phyloP scores from a whole-genome alignment of 176 grass and related monocot species.

The Aegilops umbellulata region DNA sequence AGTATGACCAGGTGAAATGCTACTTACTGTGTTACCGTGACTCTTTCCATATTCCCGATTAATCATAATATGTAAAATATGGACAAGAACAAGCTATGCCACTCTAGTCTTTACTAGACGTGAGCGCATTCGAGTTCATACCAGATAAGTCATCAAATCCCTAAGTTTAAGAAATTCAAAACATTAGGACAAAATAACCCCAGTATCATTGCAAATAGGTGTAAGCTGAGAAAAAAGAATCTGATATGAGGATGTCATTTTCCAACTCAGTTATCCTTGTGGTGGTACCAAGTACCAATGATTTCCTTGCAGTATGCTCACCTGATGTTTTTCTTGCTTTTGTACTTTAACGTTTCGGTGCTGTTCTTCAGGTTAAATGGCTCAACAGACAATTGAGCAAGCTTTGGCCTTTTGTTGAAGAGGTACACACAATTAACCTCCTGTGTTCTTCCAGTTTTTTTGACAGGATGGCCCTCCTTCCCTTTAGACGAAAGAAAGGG shows the following conservation, averaged over 20 bases:
- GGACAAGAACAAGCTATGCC: no score
- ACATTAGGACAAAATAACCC: not conserved
- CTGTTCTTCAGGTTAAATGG: slow-evolving; percentile 86
- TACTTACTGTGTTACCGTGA: not conserved
- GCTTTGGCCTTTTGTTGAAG: slow-evolving; percentile 92
- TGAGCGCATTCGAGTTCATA: not conserved
- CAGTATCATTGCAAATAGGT: not conserved
- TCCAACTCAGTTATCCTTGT: no score
- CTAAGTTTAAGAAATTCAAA: not conserved
- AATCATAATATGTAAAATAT: no score
- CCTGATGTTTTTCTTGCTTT: not conserved
- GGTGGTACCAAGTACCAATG: not conserved
- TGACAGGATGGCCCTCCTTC: no score
- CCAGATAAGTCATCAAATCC: not conserved
- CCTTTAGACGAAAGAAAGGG: no score
- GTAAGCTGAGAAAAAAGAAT: not conserved
- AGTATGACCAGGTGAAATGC: slow-evolving; percentile 73
- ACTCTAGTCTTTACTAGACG: no score
- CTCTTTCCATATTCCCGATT: not conserved
- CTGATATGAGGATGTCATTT: not conserved
- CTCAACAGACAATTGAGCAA: slow-evolving; percentile 83
- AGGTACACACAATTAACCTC: slow-evolving; percentile 39
- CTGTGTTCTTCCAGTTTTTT: not conserved
- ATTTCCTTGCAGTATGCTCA: not conserved
- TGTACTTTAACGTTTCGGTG: not conserved